These are phyloP conservation scores for Leishmania mexicana DNA, from an alignment of 208 protist genomes.

Conservation along the genomic window DNA sequence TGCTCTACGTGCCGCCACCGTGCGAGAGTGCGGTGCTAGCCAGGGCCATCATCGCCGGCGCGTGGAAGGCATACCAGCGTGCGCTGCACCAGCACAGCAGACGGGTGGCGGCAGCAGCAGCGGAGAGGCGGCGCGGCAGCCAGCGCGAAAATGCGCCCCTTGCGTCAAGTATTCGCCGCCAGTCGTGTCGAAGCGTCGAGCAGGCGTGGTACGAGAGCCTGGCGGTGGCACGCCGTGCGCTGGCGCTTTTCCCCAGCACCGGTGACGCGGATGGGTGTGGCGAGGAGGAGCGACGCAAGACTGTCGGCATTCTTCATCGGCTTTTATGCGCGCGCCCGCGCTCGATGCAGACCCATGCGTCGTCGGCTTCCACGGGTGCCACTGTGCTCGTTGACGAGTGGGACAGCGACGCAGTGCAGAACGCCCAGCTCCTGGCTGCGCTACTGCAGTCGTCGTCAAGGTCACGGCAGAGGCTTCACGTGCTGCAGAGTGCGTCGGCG, in stretches of 20 bases:
- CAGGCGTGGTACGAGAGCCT: slow-evolving; percentile 21
- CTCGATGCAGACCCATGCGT: background rate
- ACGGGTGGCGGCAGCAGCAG: background rate
- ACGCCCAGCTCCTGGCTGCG: background rate
- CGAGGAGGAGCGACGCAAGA: background rate
- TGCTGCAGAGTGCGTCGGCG: background rate
- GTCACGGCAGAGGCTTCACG: background rate
- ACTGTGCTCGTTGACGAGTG: background rate
- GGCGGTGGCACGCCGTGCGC: slow-evolving; percentile 18
- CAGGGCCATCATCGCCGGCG: slow-evolving; percentile 28
- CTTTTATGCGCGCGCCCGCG: slow-evolving; percentile 16
- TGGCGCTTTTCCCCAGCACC: slow-evolving; percentile 16
- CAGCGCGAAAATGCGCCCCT: background rate
- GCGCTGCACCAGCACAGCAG: slow-evolving; percentile 3
- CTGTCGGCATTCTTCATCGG: background rate
- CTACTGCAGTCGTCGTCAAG: background rate
- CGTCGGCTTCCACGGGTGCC: background rate
- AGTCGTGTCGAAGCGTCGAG: slow-evolving; percentile 2
- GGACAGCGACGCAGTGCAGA: slow-evolving; percentile 10
- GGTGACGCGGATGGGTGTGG: background rate
- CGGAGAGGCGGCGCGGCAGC: background rate
- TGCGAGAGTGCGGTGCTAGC: slow-evolving; percentile 31
- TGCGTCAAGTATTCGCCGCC: background rate
- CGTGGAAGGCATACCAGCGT: slow-evolving; percentile 29
- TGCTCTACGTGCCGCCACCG: slow-evolving; percentile 34